Percentiles rank a stretch among this genome's conserved stretches.
phyloP scores from a whole-genome alignment of 2,329 filamentous ascomycete genomes.

The Ilyonectria mors-panacis region DNA sequence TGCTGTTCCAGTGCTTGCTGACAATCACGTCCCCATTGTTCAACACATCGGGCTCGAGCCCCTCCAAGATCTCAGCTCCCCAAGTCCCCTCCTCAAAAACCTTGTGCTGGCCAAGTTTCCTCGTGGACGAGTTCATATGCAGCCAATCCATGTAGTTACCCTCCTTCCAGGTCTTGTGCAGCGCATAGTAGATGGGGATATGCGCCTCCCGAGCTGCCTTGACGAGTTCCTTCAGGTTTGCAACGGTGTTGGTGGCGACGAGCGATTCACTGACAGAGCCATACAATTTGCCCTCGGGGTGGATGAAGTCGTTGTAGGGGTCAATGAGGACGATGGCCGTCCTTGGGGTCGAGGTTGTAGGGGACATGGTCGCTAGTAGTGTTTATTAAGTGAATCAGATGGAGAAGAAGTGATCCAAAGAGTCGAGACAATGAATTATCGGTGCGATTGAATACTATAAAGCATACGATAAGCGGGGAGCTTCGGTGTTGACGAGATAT shows the following conservation, averaged over 20 bases:
- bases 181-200: slow-evolving; percentile 35
- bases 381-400: not conserved
- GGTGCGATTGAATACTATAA: too few relatives aligned
- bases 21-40: slow-evolving; percentile 36
- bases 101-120: not conserved
- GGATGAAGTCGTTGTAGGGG: slow-evolving; percentile 40
- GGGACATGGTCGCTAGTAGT: not conserved
- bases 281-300: slow-evolving; percentile 33
- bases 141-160: slow-evolving; percentile 27
- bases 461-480: too few relatives aligned
- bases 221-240: slow-evolving; percentile 19
- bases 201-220: slow-evolving; percentile 16
- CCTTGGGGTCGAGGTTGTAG: not conserved
- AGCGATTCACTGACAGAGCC: not conserved
- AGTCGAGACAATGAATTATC: not conserved
- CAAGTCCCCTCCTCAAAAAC: slow-evolving; percentile 32
- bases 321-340: slow-evolving; percentile 37
- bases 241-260: slow-evolving; percentile 10
- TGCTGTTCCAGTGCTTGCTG: slow-evolving; percentile 35
- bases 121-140: slow-evolving; percentile 24
- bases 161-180: slow-evolving; percentile 31
- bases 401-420: not conserved
- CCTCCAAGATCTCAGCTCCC: slow-evolving; percentile 35
- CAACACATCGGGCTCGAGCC: slow-evolving; percentile 31
- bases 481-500: too few relatives aligned